Evolutionary conservation across 164 flowering plant species (phyloP).

Genomic region (Dillenia suffruticosa): DNA sequence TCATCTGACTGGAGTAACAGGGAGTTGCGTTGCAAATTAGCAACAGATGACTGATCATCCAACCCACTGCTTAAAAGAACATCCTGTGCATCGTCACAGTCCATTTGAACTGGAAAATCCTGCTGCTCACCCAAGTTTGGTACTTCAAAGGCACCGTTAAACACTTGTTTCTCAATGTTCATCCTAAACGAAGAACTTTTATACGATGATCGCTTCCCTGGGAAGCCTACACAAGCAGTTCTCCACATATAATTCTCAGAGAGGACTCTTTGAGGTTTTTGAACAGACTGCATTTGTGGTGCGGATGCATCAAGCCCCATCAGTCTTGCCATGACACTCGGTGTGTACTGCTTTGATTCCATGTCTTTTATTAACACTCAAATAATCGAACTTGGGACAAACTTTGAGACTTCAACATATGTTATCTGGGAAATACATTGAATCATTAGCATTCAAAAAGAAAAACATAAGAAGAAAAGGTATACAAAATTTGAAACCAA

Average conservation of each 20-base stretch:
- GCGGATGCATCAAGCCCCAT: constrained; percentile 89
- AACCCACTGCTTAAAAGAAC: constrained; percentile 45
- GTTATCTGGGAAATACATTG: no score
- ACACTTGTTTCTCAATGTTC: constrained; percentile 45
- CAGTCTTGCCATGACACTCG: constrained; percentile 74
- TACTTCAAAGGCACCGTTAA: constrained; percentile 91
- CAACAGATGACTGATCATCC: constrained; percentile 26
- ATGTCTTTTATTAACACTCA: constrained; percentile 39
- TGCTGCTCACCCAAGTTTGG: constrained; percentile 16
- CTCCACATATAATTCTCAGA: constrained; percentile 22
- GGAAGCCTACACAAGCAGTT: constrained; percentile 19
- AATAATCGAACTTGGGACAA: no score
- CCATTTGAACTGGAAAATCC: constrained; percentile 22
- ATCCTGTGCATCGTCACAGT: constrained; percentile 60
- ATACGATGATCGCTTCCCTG: constrained; percentile 14
- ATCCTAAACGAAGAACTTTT: constrained; percentile 31
- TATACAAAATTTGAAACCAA: no score
- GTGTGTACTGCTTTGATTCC: constrained; percentile 55
- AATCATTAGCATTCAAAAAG: no score
- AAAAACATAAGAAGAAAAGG: no score
- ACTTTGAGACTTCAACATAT: no score
- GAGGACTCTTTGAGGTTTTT: constrained; percentile 30
- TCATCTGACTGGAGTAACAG: constrained; percentile 27
- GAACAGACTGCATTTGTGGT: constrained; percentile 33
- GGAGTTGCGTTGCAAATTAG: constrained; percentile 36